phyloP scores from a whole-genome alignment of 352 stramenopile species.

The Phytophthora nicotianae region DNA sequence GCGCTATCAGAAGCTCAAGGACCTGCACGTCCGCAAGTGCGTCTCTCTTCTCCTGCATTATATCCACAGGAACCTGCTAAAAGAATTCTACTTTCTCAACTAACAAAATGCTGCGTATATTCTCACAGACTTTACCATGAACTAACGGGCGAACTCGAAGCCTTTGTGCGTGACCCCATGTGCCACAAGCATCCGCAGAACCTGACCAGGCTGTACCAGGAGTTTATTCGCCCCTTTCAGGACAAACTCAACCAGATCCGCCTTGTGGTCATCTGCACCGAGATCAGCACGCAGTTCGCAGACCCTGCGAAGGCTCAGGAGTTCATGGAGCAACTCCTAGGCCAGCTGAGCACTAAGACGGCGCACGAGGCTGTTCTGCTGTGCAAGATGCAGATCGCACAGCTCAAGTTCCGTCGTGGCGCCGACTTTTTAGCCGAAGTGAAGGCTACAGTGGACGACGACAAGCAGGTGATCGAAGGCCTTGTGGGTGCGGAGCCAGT shows the following conservation, averaged over 20 bases:
- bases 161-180: slow-evolving; percentile 89
- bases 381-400: slow-evolving; percentile 79
- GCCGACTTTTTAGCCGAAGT: slow-evolving; percentile 59
- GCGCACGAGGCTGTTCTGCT: slow-evolving; percentile 72
- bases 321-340: slow-evolving; percentile 72
- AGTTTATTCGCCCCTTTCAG: slow-evolving; percentile 95
- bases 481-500: slow-evolving; percentile 89
- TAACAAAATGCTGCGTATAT: slow-evolving; percentile 4
- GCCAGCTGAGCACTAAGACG: slow-evolving; percentile 65
- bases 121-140: slow-evolving; percentile 96
- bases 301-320: slow-evolving; percentile 68
- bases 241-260: slow-evolving; percentile 96
- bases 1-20: slow-evolving; percentile 91
- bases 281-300: slow-evolving; percentile 82
- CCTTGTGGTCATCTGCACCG: slow-evolving; percentile 91
- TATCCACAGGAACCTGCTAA: not conserved
- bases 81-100: not conserved
- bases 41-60: slow-evolving; percentile 12
- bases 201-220: slow-evolving; percentile 87
- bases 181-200: slow-evolving; percentile 65
- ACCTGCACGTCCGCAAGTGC: slow-evolving; percentile 91
- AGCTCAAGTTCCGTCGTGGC: slow-evolving; percentile 73
- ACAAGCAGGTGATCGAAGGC: slow-evolving; percentile 78
- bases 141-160: slow-evolving; percentile 92
- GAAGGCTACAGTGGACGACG: slow-evolving; percentile 73